A percentile compares a stretch with the other conserved stretches of the same genome.
phyloP scores from a whole-genome alignment of 371 early-diverging fungal species.

The Mucor indicus region DNA sequence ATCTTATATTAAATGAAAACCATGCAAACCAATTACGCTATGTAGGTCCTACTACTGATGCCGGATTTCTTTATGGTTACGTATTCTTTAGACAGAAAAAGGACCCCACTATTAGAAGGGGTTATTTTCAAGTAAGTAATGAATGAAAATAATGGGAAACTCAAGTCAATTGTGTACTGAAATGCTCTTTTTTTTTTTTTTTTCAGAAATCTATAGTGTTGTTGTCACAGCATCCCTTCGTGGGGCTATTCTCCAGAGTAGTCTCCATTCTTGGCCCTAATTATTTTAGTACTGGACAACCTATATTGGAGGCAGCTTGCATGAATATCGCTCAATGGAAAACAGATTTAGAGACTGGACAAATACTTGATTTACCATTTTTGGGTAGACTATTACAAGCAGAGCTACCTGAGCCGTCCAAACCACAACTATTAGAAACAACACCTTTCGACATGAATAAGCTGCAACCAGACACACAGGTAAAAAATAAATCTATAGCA shows the following conservation, averaged over 20 bases:
- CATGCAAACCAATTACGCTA: too few species aligned
- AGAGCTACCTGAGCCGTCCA: constrained; percentile 72
- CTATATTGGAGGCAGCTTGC: constrained; percentile 81
- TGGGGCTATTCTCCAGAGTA: constrained; percentile 81
- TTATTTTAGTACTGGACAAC: constrained; percentile 73
- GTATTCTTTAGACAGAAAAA: constrained; percentile 93
- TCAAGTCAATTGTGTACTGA: neutral
- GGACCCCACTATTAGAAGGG: constrained; percentile 81
- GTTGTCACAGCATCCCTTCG: constrained; percentile 82
- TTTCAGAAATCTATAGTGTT: constrained; percentile 81
- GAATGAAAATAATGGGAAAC: neutral
- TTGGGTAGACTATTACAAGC: constrained; percentile 67
- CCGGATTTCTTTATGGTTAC: constrained; percentile 85
- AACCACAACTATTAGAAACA: constrained; percentile 82
- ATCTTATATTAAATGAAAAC: constrained; percentile 2
- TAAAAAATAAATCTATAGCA: constrained; percentile 12
- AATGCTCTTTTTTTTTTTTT: too few species aligned
- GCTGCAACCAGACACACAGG: constrained; percentile 66
- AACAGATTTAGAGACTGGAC: constrained; percentile 20
- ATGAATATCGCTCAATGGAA: constrained; percentile 83
- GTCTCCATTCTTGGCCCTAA: constrained; percentile 75
- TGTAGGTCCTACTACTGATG: constrained; percentile 61
- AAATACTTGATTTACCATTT: constrained; percentile 69
- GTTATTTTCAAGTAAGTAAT: constrained; percentile 77
- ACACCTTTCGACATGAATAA: constrained; percentile 68